Conservation (phyloP, 257 asterid genomes). For the Nicotiana noctiflora region DNA sequence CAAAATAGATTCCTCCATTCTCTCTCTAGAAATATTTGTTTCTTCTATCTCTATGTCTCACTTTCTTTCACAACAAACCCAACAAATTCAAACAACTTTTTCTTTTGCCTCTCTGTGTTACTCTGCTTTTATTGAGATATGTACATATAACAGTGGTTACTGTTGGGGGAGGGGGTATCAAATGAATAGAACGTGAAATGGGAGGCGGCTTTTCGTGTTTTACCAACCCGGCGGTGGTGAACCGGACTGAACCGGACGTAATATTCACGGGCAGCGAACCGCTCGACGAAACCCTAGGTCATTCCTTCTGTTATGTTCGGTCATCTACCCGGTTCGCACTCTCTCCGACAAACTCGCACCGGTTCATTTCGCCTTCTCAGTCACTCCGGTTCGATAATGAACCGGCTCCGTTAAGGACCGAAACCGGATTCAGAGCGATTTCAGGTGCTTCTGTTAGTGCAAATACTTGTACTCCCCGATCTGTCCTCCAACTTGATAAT, state of each 20-base stretch:
- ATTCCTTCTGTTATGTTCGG: constrained; percentile 22
- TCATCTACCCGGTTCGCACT: constrained; percentile 11
- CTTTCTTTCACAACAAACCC: constrained; percentile 4
- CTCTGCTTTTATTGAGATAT: background rate
- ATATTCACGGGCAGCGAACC: constrained; percentile 13
- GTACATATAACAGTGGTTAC: background rate
- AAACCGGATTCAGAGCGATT: constrained; percentile 21
- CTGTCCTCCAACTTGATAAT: constrained; percentile 14
- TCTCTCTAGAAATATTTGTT: background rate
- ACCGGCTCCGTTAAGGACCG: background rate
- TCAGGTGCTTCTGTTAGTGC: constrained; percentile 27
- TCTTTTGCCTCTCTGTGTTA: background rate
- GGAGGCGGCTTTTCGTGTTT: constrained; percentile 22
- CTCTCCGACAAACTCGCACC: constrained; percentile 19
- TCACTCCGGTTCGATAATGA: constrained; percentile 20
- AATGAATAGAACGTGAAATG: constrained; percentile 15
- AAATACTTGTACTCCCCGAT: constrained; percentile 16
- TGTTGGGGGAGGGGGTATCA: background rate
- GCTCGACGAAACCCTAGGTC: constrained; percentile 23
- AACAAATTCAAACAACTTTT: background rate
- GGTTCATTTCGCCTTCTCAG: constrained; percentile 19
- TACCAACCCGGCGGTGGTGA: constrained; percentile 11
- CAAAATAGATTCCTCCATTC: background rate
- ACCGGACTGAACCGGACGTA: constrained; percentile 14
- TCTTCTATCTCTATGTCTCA: background rate